Conservation (phyloP, 192 early-diverging fungal genomes). For the Phlyctochytrium bullatum region DNA sequence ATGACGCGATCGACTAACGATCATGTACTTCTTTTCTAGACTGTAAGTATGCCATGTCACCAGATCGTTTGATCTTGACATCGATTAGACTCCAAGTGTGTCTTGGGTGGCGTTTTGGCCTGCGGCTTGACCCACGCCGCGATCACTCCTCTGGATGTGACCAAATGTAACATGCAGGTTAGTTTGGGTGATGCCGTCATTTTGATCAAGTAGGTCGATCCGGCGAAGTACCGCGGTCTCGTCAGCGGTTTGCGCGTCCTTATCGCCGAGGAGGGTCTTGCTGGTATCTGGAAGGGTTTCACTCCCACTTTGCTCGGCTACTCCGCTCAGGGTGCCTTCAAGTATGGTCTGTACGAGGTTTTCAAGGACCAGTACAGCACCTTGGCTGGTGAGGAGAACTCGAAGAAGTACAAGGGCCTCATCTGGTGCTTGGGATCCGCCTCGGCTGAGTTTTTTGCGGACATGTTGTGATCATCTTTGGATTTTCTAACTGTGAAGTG, state of each 20-base stretch:
- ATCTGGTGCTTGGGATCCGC: conserved; percentile 68
- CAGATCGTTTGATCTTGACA: too few relatives aligned
- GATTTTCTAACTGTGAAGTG: conserved; percentile 39
- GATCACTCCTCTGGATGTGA: conserved; percentile 64
- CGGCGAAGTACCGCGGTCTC: background rate
- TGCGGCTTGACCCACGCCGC: conserved; percentile 48
- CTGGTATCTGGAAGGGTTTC: conserved; percentile 73
- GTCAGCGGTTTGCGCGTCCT: conserved; percentile 39
- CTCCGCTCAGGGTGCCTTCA: conserved; percentile 79
- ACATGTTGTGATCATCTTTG: conserved; percentile 66
- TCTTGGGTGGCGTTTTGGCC: conserved; percentile 42
- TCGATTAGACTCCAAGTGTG: conserved; percentile 8
- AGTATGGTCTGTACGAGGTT: conserved; percentile 88
- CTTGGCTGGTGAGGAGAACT: conserved; percentile 46
- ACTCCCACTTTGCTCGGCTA: conserved; percentile 81
- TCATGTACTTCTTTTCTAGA: too few relatives aligned
- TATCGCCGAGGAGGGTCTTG: conserved; percentile 62
- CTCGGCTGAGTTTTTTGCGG: conserved; percentile 74
- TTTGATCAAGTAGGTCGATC: background rate
- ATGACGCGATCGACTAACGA: too few relatives aligned
- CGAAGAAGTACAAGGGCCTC: conserved; percentile 70
- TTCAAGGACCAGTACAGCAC: conserved; percentile 58
- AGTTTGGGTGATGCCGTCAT: conserved; percentile 17
- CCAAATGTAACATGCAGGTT: conserved; percentile 76
- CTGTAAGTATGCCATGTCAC: too few relatives aligned